Conservation (phyloP, 2,329 filamentous ascomycete species). For the Ceratocystis diversiconidia region DNA sequence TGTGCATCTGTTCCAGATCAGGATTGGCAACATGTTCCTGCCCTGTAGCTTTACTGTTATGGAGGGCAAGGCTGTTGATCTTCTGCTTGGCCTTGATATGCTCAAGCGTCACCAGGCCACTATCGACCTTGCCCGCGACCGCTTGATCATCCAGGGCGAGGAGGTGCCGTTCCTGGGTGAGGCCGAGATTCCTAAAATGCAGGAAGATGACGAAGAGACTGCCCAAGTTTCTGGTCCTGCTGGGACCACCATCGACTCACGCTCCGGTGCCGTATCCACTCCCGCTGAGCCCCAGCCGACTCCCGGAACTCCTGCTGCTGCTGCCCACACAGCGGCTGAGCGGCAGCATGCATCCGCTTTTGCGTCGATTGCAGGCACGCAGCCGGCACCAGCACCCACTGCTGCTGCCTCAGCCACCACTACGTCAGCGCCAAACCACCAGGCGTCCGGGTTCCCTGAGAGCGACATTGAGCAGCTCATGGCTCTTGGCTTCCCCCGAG, state of each 20-base stretch:
- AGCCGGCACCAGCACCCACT: constrained; percentile 20
- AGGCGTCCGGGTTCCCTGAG: constrained; percentile 33
- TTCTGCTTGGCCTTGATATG: constrained; percentile 91
- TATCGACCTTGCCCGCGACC: constrained; percentile 75
- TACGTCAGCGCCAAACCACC: constrained; percentile 21
- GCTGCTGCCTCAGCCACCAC: constrained; percentile 13
- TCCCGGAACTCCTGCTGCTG: constrained; percentile 17
- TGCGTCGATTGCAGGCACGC: constrained; percentile 14
- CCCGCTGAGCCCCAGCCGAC: constrained; percentile 21
- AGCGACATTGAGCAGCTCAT: constrained; percentile 63
- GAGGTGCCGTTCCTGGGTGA: constrained; percentile 85
- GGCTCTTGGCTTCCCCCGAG: constrained; percentile 60
- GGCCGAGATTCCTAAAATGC: constrained; percentile 84
- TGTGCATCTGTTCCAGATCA: constrained; percentile 89
- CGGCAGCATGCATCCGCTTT: constrained; percentile 20
- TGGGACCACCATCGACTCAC: constrained; percentile 75
- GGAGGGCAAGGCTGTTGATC: constrained; percentile 93
- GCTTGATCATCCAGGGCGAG: constrained; percentile 73
- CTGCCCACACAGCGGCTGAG: constrained; percentile 3
- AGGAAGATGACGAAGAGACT: constrained; percentile 53
- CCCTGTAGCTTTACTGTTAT: constrained; percentile 97
- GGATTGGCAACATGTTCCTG: constrained; percentile 73
- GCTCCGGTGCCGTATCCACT: constrained; percentile 56
- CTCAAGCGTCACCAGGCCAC: constrained; percentile 87
- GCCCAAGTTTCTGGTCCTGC: constrained; percentile 73